Base-by-base conservation (phyloP, 1,284 basidiomycete genomes). In the Cutaneotrichosporon sp. region DNA sequence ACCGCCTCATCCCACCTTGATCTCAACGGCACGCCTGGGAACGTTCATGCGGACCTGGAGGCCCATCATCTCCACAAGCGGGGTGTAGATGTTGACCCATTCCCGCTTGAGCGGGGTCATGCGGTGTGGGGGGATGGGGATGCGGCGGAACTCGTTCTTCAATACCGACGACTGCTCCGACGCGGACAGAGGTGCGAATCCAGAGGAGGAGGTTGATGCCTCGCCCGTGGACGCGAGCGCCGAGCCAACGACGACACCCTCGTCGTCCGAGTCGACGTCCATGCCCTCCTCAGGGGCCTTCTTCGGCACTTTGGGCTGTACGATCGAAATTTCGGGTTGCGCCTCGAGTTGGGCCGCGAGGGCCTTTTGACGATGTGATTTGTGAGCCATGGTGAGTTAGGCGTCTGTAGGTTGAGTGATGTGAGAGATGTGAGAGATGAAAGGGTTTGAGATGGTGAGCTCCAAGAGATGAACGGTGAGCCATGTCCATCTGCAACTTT, bases 41-140 rank as follows among this genome's bases (percentile, higher is more conserved):
- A 91, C 83, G 71, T 98, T 98, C 93, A 97, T 97, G 62, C 93
- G 81, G 29, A 98, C 92, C 79, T 97, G 93, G 54, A 98, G 75
- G 0, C 88, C 88, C 64, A 94, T 79, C 68, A 96, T 87, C 78
- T 98, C 94, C 11, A 96, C 94, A 62, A 98, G 78, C 0, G 94
- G 94, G 0, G 91, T 90, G 74, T 97, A 98, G 54, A 98, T 85
- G 72, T 91, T 92, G 58, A 97, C 81, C 94, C 94, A 98, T 61
- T 97, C 93, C 68, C 90, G 90, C 77, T 97, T 96, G 53, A 98
- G 76, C 5, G 96, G 96, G 14, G 91, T 92, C 88, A 97, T 92
- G 46, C 94, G 84, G 75, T 98, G 96, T 8, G 91, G 91, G 4
- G 94, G 96, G 70, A 98, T 89, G 20, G 90, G 80, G 63, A 98